These are phyloP conservation scores for Elsinoe arachidis DNA, from an alignment of 2,329 filamentous ascomycete species.

Conservation along the genomic window DNA sequence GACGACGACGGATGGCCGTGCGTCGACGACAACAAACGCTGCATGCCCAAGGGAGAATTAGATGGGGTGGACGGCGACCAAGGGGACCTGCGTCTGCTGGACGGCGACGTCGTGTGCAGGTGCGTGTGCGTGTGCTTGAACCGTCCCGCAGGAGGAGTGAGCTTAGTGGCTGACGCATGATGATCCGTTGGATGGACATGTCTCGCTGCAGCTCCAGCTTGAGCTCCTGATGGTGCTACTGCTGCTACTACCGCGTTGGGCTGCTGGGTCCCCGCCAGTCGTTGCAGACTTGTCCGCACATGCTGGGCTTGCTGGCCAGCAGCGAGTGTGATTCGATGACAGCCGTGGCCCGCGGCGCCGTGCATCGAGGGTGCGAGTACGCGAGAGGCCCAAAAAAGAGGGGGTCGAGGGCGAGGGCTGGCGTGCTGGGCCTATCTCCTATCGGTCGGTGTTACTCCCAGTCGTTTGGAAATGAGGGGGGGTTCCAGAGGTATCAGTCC, in stretches of 20 bases:
- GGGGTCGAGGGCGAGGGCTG: background rate
- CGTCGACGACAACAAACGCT: conserved; percentile 9
- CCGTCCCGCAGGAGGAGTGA: background rate
- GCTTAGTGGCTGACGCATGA: background rate
- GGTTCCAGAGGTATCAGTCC: too few relatives aligned
- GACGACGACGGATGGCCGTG: background rate
- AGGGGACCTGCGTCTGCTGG: too few relatives aligned
- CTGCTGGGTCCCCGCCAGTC: background rate
- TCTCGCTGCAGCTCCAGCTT: background rate
- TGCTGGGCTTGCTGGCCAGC: background rate
- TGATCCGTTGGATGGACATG: background rate
- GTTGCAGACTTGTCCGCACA: conserved; percentile 2
- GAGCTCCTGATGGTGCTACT: background rate
- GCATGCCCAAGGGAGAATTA: background rate
- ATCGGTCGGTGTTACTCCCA: background rate
- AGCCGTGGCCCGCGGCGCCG: conserved; percentile 1
- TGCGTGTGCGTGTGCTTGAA: background rate
- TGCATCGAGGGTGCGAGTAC: conserved; percentile 6
- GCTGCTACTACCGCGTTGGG: background rate
- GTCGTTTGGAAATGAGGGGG: conserved; percentile 8
- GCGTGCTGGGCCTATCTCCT: background rate
- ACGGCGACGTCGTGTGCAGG: too few relatives aligned
- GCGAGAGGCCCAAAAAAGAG: background rate
- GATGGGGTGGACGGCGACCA: too few relatives aligned
- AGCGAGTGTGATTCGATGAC: background rate